A percentile compares a stretch with the other conserved stretches of the same genome.
Conservation (phyloP, 2,329 filamentous ascomycete species). For the Botryosphaeria agaves region DNA sequence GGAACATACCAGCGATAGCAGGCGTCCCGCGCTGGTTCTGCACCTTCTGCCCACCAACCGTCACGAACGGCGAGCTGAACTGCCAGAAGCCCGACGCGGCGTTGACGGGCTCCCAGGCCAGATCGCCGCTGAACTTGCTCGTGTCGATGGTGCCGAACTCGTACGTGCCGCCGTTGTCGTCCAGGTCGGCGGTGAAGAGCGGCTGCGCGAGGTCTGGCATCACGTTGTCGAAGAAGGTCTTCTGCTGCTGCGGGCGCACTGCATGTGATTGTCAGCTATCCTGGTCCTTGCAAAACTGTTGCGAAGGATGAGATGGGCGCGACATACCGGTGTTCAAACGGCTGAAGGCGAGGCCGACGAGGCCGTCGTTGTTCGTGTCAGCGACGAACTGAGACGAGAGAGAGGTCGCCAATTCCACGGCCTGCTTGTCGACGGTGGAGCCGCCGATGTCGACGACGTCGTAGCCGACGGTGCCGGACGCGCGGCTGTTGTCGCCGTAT, state of each 20-base stretch:
- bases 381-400: conserved; percentile 29
- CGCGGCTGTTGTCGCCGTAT: conserved; percentile 49
- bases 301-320: no score
- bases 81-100: conserved; percentile 45
- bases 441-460: conserved; percentile 46
- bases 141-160: conserved; percentile 43
- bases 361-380: conserved; percentile 38
- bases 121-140: conserved; percentile 38
- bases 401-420: conserved; percentile 53
- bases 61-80: conserved; percentile 39
- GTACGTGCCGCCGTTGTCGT: conserved; percentile 34
- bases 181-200: conserved; percentile 40
- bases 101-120: conserved; percentile 40
- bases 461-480: conserved; percentile 45
- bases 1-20: no score
- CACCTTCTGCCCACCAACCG: conserved; percentile 28
- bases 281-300: no score
- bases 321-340: not conserved
- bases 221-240: conserved; percentile 44
- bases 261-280: conserved; percentile 44
- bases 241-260: conserved; percentile 30
- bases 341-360: conserved; percentile 34
- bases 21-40: no score
- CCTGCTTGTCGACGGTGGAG: conserved; percentile 41
- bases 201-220: conserved; percentile 30